These are phyloP conservation scores for Knoxdaviesia capensis DNA, from an alignment of 2,329 filamentous ascomycete genomes.

Conservation along the genomic window DNA sequence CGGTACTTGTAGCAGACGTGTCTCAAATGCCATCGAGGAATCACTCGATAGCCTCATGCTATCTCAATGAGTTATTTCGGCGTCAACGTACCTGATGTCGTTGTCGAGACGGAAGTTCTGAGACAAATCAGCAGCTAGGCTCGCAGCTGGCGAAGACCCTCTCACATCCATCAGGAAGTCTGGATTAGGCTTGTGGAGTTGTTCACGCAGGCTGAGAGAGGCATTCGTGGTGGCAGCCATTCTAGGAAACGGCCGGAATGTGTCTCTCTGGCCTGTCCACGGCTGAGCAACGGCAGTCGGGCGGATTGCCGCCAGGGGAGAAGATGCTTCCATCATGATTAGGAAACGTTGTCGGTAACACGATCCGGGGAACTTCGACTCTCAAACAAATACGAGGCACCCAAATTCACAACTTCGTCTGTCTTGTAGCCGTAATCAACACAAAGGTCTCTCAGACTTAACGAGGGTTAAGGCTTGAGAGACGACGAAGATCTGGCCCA, in stretches of 20 bases:
- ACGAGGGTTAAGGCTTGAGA: too few relatives aligned
- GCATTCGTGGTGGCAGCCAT: slow-evolving; percentile 34
- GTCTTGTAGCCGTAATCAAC: too few relatives aligned
- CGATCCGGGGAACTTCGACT: too few relatives aligned
- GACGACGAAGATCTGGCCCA: too few relatives aligned
- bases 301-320: slow-evolving; percentile 84
- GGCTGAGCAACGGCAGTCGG: slow-evolving; percentile 38
- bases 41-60: background rate
- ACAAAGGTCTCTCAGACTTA: too few relatives aligned
- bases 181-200: slow-evolving; percentile 33
- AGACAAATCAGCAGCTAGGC: slow-evolving; percentile 80
- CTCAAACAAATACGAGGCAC: too few relatives aligned
- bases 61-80: background rate
- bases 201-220: slow-evolving; percentile 59
- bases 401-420: too few relatives aligned
- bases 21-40: too few relatives aligned
- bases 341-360: too few relatives aligned
- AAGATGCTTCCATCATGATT: slow-evolving; percentile 68
- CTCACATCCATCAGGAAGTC: slow-evolving; percentile 65
- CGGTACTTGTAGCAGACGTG: too few relatives aligned
- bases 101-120: slow-evolving; percentile 92
- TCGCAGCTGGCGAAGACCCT: slow-evolving; percentile 79
- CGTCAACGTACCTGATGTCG: slow-evolving; percentile 47
- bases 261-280: slow-evolving; percentile 33
- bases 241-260: slow-evolving; percentile 30